Conservation (phyloP, 495 filamentous ascomycete genomes). For the Cercophora newfieldiana region DNA sequence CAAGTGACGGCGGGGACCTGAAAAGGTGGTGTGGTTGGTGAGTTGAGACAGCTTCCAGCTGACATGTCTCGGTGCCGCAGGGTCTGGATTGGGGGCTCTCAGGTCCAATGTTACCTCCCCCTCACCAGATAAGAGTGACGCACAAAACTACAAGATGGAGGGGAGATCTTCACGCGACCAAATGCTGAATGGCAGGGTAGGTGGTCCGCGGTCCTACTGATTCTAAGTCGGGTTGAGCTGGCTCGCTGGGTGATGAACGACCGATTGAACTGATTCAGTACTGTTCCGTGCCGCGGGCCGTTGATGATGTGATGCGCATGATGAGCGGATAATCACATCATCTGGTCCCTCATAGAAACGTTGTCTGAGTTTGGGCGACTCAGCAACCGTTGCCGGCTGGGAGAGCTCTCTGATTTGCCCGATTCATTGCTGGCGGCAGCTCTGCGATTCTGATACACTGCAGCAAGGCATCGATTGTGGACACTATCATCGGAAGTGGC, state of each 20-base stretch:
- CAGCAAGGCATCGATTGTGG: not conserved
- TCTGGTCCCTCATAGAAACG: not conserved
- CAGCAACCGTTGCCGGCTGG: not conserved
- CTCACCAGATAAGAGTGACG: not conserved
- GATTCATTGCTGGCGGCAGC: not conserved
- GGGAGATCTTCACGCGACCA: not conserved
- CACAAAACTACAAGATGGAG: not conserved
- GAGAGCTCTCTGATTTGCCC: not conserved
- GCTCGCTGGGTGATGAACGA: not conserved
- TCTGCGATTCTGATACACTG: not conserved
- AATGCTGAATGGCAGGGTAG: no score
- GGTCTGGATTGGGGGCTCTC: not conserved
- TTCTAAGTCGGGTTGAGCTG: no score
- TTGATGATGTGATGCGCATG: not conserved
- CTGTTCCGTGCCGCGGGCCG: not conserved
- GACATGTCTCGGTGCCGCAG: not conserved
- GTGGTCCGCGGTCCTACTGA: no score
- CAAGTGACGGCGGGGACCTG: not conserved
- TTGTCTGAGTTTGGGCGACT: not conserved
- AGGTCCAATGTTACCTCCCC: not conserved
- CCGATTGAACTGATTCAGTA: no score
- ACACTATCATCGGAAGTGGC: not conserved
- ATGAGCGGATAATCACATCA: not conserved
- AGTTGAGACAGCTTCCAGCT: not conserved
- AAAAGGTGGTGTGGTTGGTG: not conserved